These are phyloP conservation scores for Annulohypoxylon maeteangense DNA, from an alignment of 495 filamentous ascomycete genomes.

Conservation along the genomic window DNA sequence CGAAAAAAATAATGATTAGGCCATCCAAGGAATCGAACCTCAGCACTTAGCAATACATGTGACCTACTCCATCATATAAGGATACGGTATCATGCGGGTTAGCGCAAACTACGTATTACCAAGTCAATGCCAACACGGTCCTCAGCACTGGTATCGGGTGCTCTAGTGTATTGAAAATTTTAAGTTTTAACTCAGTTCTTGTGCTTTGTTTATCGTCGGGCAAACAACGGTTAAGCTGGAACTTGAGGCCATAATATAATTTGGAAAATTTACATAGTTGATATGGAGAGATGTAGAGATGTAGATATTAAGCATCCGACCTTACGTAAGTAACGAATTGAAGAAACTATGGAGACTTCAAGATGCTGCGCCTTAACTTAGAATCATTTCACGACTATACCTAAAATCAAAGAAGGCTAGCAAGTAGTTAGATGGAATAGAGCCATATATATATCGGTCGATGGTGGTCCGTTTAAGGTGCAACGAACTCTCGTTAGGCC, in stretches of 20 bases:
- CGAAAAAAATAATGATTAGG: not conserved
- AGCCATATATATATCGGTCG: not conserved
- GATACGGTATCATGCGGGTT: too few relatives aligned
- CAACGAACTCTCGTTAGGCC: not conserved
- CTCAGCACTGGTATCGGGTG: too few relatives aligned
- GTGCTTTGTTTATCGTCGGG: too few relatives aligned
- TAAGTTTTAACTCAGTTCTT: too few relatives aligned
- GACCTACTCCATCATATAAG: too few relatives aligned
- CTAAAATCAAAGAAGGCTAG: not conserved
- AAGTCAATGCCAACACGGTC: too few relatives aligned
- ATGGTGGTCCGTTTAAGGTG: not conserved
- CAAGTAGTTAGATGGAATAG: not conserved
- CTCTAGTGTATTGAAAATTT: too few relatives aligned
- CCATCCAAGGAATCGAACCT: slow-evolving; percentile 23
- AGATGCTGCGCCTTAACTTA: not conserved
- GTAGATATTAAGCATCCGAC: not conserved
- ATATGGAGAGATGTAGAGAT: not conserved
- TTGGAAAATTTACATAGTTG: too few relatives aligned
- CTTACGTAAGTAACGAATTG: not conserved
- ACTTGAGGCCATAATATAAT: too few relatives aligned
- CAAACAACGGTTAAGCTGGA: too few relatives aligned
- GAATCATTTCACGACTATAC: not conserved
- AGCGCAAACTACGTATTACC: too few relatives aligned
- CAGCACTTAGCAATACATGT: not conserved
- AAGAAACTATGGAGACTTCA: not conserved